Percentiles rank a stretch among this genome's conserved stretches.
Evolutionary conservation across 441 rosid species (phyloP).

Genomic region (Brassica hybrid): DNA sequence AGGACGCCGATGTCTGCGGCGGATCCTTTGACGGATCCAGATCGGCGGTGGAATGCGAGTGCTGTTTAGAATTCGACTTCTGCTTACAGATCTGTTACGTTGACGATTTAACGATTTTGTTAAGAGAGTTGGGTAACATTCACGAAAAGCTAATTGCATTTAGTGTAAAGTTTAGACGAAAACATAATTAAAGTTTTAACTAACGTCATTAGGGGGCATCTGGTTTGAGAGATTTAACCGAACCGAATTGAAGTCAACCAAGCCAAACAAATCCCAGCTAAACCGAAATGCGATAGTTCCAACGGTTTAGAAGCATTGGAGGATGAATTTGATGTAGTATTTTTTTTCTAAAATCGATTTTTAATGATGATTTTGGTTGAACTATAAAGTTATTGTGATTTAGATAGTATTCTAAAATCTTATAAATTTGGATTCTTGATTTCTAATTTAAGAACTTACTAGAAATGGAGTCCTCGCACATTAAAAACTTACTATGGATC

Average conservation of each 20-base stretch:
- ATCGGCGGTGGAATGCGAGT: slow-evolving; percentile 44
- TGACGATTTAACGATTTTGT: slow-evolving; percentile 24
- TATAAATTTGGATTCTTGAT: background rate
- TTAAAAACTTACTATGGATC: too few species aligned
- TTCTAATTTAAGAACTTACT: background rate
- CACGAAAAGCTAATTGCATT: slow-evolving; percentile 37
- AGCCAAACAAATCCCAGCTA: background rate
- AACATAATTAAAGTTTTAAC: background rate
- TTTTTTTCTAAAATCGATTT: background rate
- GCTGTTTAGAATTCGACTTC: slow-evolving; percentile 6
- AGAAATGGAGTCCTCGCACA: too few species aligned
- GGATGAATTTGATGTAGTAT: background rate
- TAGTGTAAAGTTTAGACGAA: slow-evolving; percentile 25
- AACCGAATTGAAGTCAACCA: background rate
- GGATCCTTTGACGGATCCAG: slow-evolving; percentile 85
- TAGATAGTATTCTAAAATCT: background rate
- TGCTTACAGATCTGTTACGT: slow-evolving; percentile 38
- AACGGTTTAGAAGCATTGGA: background rate
- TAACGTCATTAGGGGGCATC: background rate
- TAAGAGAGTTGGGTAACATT: slow-evolving; percentile 21
- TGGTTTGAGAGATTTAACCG: slow-evolving; percentile 11
- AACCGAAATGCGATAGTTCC: background rate
- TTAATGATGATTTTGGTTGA: background rate
- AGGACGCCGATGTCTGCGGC: slow-evolving; percentile 55
- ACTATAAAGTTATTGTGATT: background rate